Base-by-base conservation (phyloP, 2,329 filamentous ascomycete species). In the Penicillium sp. region DNA sequence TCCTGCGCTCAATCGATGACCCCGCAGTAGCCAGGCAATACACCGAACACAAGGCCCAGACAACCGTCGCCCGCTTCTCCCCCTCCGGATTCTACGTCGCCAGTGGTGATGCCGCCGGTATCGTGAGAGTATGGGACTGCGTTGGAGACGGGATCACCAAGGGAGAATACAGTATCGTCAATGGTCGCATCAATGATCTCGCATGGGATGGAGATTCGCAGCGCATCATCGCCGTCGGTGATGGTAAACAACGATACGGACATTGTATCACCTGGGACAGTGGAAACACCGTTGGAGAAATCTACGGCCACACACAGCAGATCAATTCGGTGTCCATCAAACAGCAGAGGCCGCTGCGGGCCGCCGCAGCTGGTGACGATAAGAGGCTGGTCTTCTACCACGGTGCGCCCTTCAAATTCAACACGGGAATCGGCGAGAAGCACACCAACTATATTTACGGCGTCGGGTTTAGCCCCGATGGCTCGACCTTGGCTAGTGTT, bases 151-250 rank as follows among this genome's bases (percentile, higher is more conserved):
- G 92, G 42, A 90, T 88, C 67, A 96, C 91, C 42, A 96, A 95
- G 75, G 91, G 92, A 63, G 93, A 97, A 75, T 97, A 96, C 76
- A 84, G 87, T 69, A 97, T 97, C 75, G 92, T 97, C 68, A 92
- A 90, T 29, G 94, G 94, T 11, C 88, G 91, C 50, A 93, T 99
- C 77, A 96, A 96, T 71, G 94, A 99, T 72, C 86, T 99, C 62
- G 93, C 92, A 1, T 99, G 94, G 92, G 94, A 97, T 68, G 93
- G 92, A 53, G 94, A 99, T 75, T 96, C 90, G 57, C 92, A 97
- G 79, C 88, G 94, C 46, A 88, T 99, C 69, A 97, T 97, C 67
- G 94, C 93, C 3, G 93, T 99, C 5, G 94, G 94, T 40, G 90
- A 97, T 66, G 94, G 94, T 48, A 92, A 93, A 70, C 92, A 97